Evolutionary conservation across 305 asterid genomes (phyloP).

Genomic region (Fraxinus nigra): DNA sequence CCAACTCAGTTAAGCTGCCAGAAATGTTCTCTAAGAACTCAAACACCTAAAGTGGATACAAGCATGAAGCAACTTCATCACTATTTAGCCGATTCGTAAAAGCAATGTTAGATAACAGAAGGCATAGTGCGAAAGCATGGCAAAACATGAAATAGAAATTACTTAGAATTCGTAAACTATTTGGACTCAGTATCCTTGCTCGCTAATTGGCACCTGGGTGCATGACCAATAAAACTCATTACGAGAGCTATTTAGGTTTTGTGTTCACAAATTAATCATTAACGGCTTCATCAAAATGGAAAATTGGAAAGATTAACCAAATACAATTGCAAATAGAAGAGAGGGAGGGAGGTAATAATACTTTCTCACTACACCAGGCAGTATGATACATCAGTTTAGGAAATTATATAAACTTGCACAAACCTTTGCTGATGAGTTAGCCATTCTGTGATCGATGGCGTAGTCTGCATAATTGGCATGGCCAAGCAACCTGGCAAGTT

Average conservation of each 20-base stretch:
- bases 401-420: conserved; percentile 28
- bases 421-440: conserved; percentile 79
- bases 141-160: not conserved
- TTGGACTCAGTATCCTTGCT: not conserved
- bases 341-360: not conserved
- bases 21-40: conserved; percentile 88
- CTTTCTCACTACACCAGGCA: conserved; percentile 6
- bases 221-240: not conserved
- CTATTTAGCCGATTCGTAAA: not conserved
- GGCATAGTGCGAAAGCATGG: conserved; percentile 11
- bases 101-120: conserved; percentile 1
- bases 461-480: conserved; percentile 77
- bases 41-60: conserved; percentile 54
- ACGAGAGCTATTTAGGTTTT: not conserved
- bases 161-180: not conserved
- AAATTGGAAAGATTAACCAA: not conserved
- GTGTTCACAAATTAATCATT: not conserved
- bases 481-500: conserved; percentile 90
- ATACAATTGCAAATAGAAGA: not conserved
- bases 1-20: conserved; percentile 70
- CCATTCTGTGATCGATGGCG: conserved; percentile 71
- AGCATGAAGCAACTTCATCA: conserved; percentile 12
- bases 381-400: conserved; percentile 10
- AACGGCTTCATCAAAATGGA: not conserved
- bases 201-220: not conserved